phyloP scores from a whole-genome alignment of 805 yeast species.

The Yueomyces sinensis region DNA sequence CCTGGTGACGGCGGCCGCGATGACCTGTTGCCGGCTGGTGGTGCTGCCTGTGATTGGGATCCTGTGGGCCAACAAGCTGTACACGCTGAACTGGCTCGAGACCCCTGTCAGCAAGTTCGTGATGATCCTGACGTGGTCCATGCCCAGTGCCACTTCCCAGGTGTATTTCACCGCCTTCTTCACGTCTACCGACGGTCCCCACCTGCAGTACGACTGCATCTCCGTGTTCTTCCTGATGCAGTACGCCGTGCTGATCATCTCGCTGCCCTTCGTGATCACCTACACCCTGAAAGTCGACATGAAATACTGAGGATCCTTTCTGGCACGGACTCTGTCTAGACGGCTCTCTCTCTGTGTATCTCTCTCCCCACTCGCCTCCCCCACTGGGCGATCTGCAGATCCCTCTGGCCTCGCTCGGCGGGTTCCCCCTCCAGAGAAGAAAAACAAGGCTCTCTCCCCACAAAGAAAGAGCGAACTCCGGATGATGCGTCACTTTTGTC shows the following conservation, averaged over 20 bases:
- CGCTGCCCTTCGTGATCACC: slow-evolving; percentile 62
- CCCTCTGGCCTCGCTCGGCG: no score
- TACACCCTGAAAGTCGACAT: slow-evolving; percentile 29
- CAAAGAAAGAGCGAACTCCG: no score
- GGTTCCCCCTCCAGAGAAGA: no score
- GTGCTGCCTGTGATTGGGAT: slow-evolving; percentile 72
- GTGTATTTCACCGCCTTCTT: slow-evolving; percentile 82
- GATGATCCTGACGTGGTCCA: slow-evolving; percentile 57
- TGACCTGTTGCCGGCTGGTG: slow-evolving; percentile 47
- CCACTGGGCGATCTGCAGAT: no score
- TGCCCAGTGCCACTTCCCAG: slow-evolving; percentile 82
- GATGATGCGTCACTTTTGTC: no score
- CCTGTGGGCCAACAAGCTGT: slow-evolving; percentile 48
- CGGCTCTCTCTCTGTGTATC: no score
- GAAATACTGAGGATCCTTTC: no score
- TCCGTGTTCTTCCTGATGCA: slow-evolving; percentile 59
- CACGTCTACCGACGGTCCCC: slow-evolving; percentile 48
- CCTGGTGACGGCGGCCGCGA: slow-evolving; percentile 41
- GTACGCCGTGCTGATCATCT: slow-evolving; percentile 47
- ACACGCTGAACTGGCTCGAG: slow-evolving; percentile 50
- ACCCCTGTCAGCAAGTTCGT: slow-evolving; percentile 53
- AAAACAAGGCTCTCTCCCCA: no score
- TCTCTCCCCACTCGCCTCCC: no score
- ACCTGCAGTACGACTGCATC: slow-evolving; percentile 62
- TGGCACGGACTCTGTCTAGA: no score